Conservation (phyloP, 2,329 filamentous ascomycete genomes). For the Leptographium lundbergii region DNA sequence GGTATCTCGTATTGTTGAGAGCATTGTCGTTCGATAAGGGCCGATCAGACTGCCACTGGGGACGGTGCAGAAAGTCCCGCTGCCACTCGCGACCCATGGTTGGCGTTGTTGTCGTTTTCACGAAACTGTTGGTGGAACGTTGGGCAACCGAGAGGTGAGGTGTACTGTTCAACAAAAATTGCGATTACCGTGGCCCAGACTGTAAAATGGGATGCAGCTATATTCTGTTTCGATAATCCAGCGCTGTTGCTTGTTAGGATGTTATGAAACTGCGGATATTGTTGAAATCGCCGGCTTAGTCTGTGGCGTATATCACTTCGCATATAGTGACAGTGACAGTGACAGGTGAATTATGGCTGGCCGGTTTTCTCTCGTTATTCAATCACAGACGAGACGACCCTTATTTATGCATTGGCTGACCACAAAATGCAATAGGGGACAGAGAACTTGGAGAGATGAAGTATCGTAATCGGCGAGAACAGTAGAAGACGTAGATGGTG, state of each 20-base stretch:
- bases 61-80: conserved; percentile 9
- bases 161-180: background rate
- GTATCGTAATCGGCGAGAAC: background rate
- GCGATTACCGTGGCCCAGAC: background rate
- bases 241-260: background rate
- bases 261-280: background rate
- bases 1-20: conserved; percentile 9
- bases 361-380: background rate
- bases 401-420: background rate
- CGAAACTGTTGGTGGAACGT: background rate
- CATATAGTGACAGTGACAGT: background rate
- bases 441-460: background rate
- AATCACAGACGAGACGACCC: background rate
- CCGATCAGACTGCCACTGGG: conserved; percentile 14
- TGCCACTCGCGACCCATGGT: conserved; percentile 12
- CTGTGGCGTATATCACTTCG: background rate
- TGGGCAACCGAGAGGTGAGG: background rate
- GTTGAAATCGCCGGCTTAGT: background rate
- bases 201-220: background rate
- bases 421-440: background rate
- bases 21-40: conserved; percentile 7
- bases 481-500: background rate
- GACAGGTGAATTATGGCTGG: background rate
- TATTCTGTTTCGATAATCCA: background rate
- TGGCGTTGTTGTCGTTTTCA: background rate